Evolutionary conservation across 768 basidiomycete species (phyloP), one percentile per base, ranked within the genome.

Genomic region (Russula virescens): DNA sequence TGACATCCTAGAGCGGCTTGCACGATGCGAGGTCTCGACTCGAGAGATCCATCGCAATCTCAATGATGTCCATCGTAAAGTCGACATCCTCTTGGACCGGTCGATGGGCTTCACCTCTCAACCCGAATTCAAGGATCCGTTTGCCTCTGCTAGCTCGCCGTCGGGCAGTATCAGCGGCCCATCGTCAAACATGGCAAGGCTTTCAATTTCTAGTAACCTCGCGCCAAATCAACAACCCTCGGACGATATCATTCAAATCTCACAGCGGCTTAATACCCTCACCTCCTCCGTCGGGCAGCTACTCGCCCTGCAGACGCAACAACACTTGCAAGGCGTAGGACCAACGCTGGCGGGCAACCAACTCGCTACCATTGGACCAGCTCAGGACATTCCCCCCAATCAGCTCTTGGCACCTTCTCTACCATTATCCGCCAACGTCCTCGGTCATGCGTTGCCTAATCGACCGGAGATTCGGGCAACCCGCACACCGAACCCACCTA

Each of bases 241-340:
- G 26, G 88, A 92, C 73, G 89, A 91, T 72, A 83, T 91, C 61
- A 77, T 81, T 11, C 81, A 85, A 55, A 89, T 92, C 47, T 87
- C 88, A 11, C 88, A 89, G 68, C 83, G 89, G 45, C 77, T 94
- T 58, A 88, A 85, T 70, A 86, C 86, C 11, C 76, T 94, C 68
- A 89, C 90, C 19, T 85, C 88, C 2, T 92, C 92, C 9, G 91
- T 94, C 55, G 88, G 91, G 25, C 91, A 92, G 71, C 80, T 94
- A 26, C 81, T 94, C 10, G 87, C 88, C 2, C 72, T 91, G 47
- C 89, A 91, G 71, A 91, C 89, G 1, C 89, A 91, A 67, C 79
- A 80, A 55, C 82, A 86, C 21, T 61, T 62, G 43, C 69, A 69
- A 40, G 46, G 47, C 55, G 49, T 53, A 48, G 57, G 60, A 19